Conservation (phyloP, 345 rosid species). For the Gossypium longicalyx region DNA sequence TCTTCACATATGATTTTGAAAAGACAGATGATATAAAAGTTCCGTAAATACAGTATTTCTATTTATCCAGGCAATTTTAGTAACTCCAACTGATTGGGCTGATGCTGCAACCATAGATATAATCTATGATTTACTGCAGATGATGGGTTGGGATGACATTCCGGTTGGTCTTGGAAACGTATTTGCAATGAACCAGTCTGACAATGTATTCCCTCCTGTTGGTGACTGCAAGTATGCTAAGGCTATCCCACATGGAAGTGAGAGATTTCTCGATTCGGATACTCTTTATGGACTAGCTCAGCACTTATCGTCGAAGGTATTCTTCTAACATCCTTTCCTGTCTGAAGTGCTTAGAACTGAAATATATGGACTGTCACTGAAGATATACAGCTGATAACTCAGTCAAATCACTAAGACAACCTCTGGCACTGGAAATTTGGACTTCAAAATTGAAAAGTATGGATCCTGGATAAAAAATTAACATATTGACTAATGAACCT, state of each 20-base stretch:
- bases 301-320: conserved; percentile 76
- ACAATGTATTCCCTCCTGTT: conserved; percentile 36
- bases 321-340: not conserved
- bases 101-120: conserved; percentile 82
- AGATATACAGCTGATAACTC: conserved; percentile 85
- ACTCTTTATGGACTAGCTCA: conserved; percentile 85
- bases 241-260: conserved; percentile 73
- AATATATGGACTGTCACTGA: not conserved
- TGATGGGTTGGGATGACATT: conserved; percentile 97
- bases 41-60: not conserved
- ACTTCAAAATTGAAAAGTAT: conserved; percentile 31
- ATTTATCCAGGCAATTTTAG: conserved; percentile 57
- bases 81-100: conserved; percentile 90
- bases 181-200: conserved; percentile 69
- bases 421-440: conserved; percentile 70
- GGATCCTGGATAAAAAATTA: conserved; percentile 47
- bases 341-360: not conserved
- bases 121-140: conserved; percentile 39
- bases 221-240: conserved; percentile 74
- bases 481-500: conserved; percentile 75
- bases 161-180: conserved; percentile 70
- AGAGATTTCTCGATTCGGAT: conserved; percentile 80
- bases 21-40: too few relatives aligned
- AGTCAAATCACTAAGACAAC: conserved; percentile 49
- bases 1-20: too few relatives aligned